Base-by-base conservation (phyloP, 495 filamentous ascomycete species). In the Pseudoneurospora amorphoporcata region DNA sequence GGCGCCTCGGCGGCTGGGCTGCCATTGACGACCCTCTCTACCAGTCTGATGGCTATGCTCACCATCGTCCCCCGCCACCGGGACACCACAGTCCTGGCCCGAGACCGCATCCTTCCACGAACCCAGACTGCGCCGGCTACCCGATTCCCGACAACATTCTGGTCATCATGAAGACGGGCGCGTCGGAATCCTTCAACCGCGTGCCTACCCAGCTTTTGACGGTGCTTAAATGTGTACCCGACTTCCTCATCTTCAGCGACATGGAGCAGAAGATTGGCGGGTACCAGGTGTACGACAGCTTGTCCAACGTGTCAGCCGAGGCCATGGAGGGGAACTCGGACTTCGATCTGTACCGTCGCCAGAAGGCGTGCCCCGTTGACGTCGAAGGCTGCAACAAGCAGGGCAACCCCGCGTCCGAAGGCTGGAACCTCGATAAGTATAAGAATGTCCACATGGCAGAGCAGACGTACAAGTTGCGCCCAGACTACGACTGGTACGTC, bases 401-500 rank as follows among this genome's bases (percentile, higher is more conserved):
- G 17, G 77, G 76, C 68, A 39, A 79, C 68, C 75, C 76, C 12
- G 71, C 77, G 35, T 37, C n/a, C 35, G 80, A 83, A 68, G 90
- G 87, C 23, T 85, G 84, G 84, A 79, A 75, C 12, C 75, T 86
- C 29, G 84, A 83, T 79, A 86, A 82, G 76, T 85, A 83, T 77
- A 85, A 84, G 79, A 79, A 83, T 72, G 40, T 84, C 12, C 84
- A 86, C 76, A 82, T 83, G 9, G 79, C 80, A 68, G 82, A 84
- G 75, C 83, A 81, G 78, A 71, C 79, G 6, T 86, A 76, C 71
- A 73, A 73, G 69, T 79, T 84, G 77, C 75, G 81, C 72, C 84
- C 85, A 17, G 78, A 84, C 65, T 86, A 86, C 23, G 86, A 90
- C 72, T 92, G 89, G 88, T 92, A 88, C 75, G 76, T 92, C 68